Base-by-base conservation (phyloP, 2,329 filamentous ascomycete genomes). In the Colletotrichum aenigma region DNA sequence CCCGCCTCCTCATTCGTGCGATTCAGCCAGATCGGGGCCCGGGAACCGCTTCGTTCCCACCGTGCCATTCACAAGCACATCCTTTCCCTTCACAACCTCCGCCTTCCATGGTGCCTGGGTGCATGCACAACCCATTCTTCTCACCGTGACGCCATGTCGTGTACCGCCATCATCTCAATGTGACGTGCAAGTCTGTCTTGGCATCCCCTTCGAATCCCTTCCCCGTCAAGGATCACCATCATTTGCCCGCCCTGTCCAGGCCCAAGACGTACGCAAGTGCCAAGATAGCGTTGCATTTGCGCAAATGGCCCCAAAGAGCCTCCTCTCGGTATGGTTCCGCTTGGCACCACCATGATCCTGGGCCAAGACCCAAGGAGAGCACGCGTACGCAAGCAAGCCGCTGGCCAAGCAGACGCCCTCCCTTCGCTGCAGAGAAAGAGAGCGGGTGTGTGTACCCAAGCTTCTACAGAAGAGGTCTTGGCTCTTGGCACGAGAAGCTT, bases 401-500 rank as follows among this genome's bases (percentile, higher is more conserved):
- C 60, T 38, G 36, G 36, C 36, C 36, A 38, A 38, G 15, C 16
- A 4, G 21, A 43, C 30, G 26, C 21, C 30, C 38, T 55, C 21
- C 48, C 21, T 55, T 52, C n/a, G 32, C 28, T 24, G n/a, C 43
- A 16, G 60, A 36, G 21, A 32, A 24, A 24, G 30, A 38, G 52
- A 30, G 55, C 18, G 32, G n/a, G 65, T 30, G 64, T 21, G 52
- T 15, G 48, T 26, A 34, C 32, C 66, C 55, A 69, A 61, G 66
- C 69, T 72, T 72, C 70, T 32, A 24, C 62, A 34, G 58, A 70
- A 34, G 52, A 28, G 48, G 60, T 30, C 71, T 74, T 74, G 71
- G 71, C 71, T 26, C 67, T 74, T 74, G 67, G 71, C 71, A 65
- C 7, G 28, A 71, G 56, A 73, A 72, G 70, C 69, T 75, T 72